phyloP scores from a whole-genome alignment of 257 asterid genomes.

The Solanum appendiculatum region DNA sequence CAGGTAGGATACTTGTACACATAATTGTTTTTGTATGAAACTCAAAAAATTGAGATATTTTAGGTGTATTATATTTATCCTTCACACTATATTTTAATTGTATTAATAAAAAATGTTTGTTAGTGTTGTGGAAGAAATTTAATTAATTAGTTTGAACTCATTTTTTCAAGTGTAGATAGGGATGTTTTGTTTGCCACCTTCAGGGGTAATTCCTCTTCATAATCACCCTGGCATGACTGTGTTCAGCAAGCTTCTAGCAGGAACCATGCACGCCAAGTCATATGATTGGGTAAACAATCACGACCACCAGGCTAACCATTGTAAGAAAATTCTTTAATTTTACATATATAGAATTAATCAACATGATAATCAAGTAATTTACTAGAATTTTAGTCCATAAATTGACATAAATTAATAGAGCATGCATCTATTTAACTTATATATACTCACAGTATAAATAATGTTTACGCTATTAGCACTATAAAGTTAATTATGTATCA shows the following conservation, averaged over 20 bases:
- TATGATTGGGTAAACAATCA: conserved; percentile 24
- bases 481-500: neutral
- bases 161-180: conserved; percentile 12
- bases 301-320: neutral
- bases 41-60: neutral
- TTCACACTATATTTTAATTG: neutral
- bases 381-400: neutral
- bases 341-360: too few species aligned
- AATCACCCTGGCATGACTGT: conserved; percentile 38
- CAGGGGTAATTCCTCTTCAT: conserved; percentile 32
- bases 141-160: neutral
- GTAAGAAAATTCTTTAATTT: neutral
- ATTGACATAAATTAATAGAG: neutral
- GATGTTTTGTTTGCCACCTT: conserved; percentile 22
- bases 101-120: neutral
- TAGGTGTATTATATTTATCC: neutral
- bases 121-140: neutral
- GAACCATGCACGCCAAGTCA: conserved; percentile 19
- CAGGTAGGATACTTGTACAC: neutral
- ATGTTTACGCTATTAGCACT: neutral
- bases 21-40: neutral
- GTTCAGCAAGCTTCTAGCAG: conserved; percentile 21
- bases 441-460: neutral
- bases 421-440: neutral
- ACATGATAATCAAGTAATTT: neutral